Evolutionary conservation across 306 rosid genomes (phyloP).

Genomic region (Rosa lucieae): DNA sequence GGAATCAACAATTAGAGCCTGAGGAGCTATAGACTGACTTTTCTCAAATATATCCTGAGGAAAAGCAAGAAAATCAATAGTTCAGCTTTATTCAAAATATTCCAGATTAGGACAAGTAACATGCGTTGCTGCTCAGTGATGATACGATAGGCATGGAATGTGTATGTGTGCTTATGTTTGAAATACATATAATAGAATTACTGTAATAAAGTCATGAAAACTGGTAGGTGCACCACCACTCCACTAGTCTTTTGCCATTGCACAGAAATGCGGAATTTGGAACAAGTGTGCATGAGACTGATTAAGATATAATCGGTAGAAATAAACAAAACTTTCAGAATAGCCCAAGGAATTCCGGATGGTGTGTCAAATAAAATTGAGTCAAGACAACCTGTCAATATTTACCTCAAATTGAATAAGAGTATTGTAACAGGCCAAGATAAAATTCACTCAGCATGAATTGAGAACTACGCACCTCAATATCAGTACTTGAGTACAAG

Average conservation of each 20-base stretch:
- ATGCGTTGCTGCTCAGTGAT: background rate
- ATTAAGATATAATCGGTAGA: background rate
- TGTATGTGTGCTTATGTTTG: background rate
- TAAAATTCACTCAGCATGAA: slow-evolving; percentile 5
- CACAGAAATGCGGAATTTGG: background rate
- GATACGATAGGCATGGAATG: background rate
- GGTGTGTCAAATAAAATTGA: background rate
- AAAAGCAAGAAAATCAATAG: slow-evolving; percentile 22
- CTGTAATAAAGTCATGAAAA: background rate
- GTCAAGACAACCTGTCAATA: background rate
- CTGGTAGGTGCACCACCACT: background rate
- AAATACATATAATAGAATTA: background rate
- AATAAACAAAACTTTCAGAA: background rate
- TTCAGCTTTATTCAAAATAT: slow-evolving; percentile 16
- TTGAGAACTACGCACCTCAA: slow-evolving; percentile 61
- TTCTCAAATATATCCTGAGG: slow-evolving; percentile 78
- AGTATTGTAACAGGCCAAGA: background rate
- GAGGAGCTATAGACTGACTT: slow-evolving; percentile 59
- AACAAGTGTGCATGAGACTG: background rate
- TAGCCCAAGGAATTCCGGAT: background rate
- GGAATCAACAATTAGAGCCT: slow-evolving; percentile 80
- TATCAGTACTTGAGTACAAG: slow-evolving; percentile 88
- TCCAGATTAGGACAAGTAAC: slow-evolving; percentile 15
- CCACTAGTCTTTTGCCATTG: background rate
- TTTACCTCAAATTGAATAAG: background rate